Evolutionary conservation across 2,329 filamentous ascomycete species (phyloP).

Genomic region (Arachnomyces sp.): DNA sequence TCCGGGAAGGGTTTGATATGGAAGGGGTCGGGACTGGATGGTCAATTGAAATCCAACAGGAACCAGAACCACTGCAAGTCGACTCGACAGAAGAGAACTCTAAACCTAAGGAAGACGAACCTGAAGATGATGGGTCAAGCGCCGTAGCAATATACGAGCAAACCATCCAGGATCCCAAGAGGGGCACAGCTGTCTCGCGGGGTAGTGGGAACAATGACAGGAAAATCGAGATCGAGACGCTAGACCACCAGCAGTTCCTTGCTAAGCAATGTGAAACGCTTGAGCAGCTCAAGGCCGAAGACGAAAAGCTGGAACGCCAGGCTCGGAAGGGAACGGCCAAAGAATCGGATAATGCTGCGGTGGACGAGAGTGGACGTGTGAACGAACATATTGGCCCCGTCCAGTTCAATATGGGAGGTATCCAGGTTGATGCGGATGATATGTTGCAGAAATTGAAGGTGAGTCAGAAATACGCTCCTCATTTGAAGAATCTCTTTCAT

Average conservation of each 20-base stretch:
- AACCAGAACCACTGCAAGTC: conserved; percentile 24
- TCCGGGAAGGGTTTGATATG: conserved; percentile 86
- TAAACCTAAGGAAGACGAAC: conserved; percentile 16
- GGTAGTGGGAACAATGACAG: conserved; percentile 37
- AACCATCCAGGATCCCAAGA: conserved; percentile 67
- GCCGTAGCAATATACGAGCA: conserved; percentile 70
- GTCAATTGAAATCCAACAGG: conserved; percentile 70
- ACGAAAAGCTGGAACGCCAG: conserved; percentile 37
- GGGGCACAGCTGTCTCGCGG: conserved; percentile 52
- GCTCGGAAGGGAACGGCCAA: conserved; percentile 23
- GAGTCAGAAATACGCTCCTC: no score
- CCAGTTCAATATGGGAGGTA: conserved; percentile 97
- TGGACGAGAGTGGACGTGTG: conserved; percentile 37
- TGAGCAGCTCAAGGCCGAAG: conserved; percentile 55
- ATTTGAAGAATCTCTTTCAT: no score
- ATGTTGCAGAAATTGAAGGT: conserved; percentile 84
- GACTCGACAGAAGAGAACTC: conserved; percentile 18
- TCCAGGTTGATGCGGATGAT: conserved; percentile 90
- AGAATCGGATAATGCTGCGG: conserved; percentile 28
- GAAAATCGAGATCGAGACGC: conserved; percentile 55
- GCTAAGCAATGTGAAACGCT: conserved; percentile 66
- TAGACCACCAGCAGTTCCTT: conserved; percentile 72
- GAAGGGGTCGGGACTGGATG: conserved; percentile 79
- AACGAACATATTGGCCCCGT: conserved; percentile 87
- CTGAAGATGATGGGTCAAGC: conserved; percentile 39